Evolutionary conservation across 768 basidiomycete species (phyloP).

Genomic region (Lactifluus piperatus): DNA sequence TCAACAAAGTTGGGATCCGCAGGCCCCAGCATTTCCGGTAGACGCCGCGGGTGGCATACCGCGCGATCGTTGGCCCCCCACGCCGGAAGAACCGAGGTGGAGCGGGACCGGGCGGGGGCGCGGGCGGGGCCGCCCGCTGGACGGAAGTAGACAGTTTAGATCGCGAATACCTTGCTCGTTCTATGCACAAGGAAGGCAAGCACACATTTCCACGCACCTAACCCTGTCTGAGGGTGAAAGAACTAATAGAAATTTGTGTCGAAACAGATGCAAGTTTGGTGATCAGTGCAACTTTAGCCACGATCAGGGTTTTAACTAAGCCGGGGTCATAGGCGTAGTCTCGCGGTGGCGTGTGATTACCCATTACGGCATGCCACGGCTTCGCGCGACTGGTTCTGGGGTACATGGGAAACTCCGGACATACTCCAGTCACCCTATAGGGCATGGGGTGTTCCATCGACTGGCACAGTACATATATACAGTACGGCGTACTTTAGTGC

Average conservation of each 20-base stretch:
- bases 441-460: slow-evolving; percentile 3
- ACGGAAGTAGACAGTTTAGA: slow-evolving; percentile 64
- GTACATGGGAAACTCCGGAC: background rate
- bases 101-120: slow-evolving; percentile 31
- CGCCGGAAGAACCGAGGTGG: slow-evolving; percentile 34
- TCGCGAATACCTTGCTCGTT: slow-evolving; percentile 85
- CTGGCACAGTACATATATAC: background rate
- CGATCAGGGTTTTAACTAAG: slow-evolving; percentile 30
- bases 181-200: slow-evolving; percentile 89
- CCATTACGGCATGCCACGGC: background rate
- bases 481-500: slow-evolving; percentile 5
- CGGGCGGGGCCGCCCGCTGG: slow-evolving; percentile 40
- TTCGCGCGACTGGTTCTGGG: background rate
- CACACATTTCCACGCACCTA: slow-evolving; percentile 40
- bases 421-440: background rate
- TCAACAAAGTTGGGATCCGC: slow-evolving; percentile 16
- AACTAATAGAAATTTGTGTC: slow-evolving; percentile 20
- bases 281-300: slow-evolving; percentile 84
- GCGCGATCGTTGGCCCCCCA: slow-evolving; percentile 34
- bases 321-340: background rate
- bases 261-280: slow-evolving; percentile 79
- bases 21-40: slow-evolving; percentile 15
- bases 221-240: background rate
- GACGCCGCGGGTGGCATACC: slow-evolving; percentile 15
- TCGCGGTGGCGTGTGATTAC: background rate